These are phyloP conservation scores for Tetraselmis striata DNA, from an alignment of 139 green algal species.

Conservation along the genomic window DNA sequence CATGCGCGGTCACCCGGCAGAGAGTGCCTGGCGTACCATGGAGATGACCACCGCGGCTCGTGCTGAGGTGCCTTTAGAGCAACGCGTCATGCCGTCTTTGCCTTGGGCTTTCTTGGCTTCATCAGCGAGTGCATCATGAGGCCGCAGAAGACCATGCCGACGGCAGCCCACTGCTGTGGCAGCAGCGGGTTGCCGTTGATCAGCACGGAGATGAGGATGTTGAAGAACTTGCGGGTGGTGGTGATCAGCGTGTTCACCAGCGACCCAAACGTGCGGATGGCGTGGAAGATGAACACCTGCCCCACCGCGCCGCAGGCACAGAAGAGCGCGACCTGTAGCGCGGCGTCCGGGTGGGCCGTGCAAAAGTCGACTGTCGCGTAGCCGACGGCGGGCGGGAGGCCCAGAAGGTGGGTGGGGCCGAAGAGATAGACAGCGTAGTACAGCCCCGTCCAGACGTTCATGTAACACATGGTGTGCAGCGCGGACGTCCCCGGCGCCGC, in stretches of 20 bases:
- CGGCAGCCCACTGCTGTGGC: slow-evolving; percentile 80
- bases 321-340: slow-evolving; percentile 64
- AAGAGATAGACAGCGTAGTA: slow-evolving; percentile 77
- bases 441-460: slow-evolving; percentile 90
- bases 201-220: slow-evolving; percentile 79
- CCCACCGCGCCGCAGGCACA: slow-evolving; percentile 88
- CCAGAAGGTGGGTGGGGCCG: slow-evolving; percentile 18
- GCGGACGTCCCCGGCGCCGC: slow-evolving; percentile 57
- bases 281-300: slow-evolving; percentile 95
- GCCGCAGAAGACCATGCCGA: slow-evolving; percentile 85
- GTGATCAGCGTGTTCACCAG: slow-evolving; percentile 88
- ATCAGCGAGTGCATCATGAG: slow-evolving; percentile 58
- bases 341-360: slow-evolving; percentile 56
- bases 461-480: slow-evolving; percentile 94
- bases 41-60: no score
- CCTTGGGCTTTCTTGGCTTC: slow-evolving; percentile 48
- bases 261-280: slow-evolving; percentile 64
- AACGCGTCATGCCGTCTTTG: slow-evolving; percentile 8
- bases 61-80: not conserved
- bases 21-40: no score
- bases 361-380: slow-evolving; percentile 48
- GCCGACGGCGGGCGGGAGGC: not conserved
- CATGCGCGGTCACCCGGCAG: no score
- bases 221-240: slow-evolving; percentile 99
- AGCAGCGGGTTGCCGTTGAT: slow-evolving; percentile 68